Evolutionary conservation across 495 filamentous ascomycete species (phyloP).

Genomic region (Tuber umbilicatum): DNA sequence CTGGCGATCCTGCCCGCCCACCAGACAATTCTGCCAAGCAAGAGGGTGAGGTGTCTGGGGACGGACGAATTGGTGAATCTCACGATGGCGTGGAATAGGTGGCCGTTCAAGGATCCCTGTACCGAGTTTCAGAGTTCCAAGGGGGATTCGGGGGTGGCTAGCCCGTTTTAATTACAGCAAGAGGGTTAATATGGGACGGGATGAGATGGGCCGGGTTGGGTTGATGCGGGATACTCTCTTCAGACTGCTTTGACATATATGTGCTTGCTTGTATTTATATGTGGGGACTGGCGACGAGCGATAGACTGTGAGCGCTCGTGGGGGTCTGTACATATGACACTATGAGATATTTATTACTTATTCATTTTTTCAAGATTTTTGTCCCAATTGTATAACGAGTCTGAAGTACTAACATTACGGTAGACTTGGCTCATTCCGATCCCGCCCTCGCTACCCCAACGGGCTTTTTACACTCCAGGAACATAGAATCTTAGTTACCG

Average conservation of each 20-base stretch:
- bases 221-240: not conserved
- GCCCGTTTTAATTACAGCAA: not conserved
- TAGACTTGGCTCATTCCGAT: too few relatives aligned
- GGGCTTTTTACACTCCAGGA: too few relatives aligned
- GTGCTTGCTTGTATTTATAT: not conserved
- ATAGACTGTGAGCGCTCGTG: too few relatives aligned
- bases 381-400: too few relatives aligned
- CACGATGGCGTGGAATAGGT: conserved; percentile 50
- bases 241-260: not conserved
- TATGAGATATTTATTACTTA: too few relatives aligned
- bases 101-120: conserved; percentile 49
- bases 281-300: not conserved
- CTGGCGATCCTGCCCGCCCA: conserved; percentile 46
- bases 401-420: too few relatives aligned
- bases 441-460: too few relatives aligned
- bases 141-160: not conserved
- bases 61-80: conserved; percentile 49
- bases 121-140: not conserved
- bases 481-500: too few relatives aligned
- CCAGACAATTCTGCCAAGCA: conserved; percentile 27
- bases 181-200: not conserved
- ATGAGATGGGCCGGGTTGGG: not conserved
- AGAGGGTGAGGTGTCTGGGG: conserved; percentile 46
- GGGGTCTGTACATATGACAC: too few relatives aligned
- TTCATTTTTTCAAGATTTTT: too few relatives aligned